Percentiles rank a stretch among this genome's conserved stretches.
Conservation (phyloP, 2,329 filamentous ascomycete species). For the Fusarium duplospermum region DNA sequence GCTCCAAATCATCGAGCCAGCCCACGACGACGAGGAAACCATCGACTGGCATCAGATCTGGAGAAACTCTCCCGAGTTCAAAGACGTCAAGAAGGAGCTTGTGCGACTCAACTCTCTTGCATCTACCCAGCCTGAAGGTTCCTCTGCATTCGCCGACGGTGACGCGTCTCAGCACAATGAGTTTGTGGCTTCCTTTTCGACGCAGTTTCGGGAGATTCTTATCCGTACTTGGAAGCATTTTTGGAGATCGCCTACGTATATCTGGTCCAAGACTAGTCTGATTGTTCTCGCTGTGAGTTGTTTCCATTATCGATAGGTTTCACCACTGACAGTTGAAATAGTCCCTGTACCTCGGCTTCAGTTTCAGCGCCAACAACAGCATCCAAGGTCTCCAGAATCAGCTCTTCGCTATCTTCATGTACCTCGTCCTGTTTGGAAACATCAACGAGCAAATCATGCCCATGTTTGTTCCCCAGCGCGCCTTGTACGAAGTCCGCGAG, state of each 20-base stretch:
- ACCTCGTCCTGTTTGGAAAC: slow-evolving; percentile 72
- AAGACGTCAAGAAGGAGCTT: slow-evolving; percentile 41
- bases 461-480: slow-evolving; percentile 74
- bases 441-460: slow-evolving; percentile 75
- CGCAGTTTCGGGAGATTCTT: slow-evolving; percentile 50
- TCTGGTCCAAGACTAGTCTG: slow-evolving; percentile 65
- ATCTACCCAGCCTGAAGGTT: background rate
- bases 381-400: slow-evolving; percentile 76
- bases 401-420: slow-evolving; percentile 76
- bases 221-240: slow-evolving; percentile 52
- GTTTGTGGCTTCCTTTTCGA: slow-evolving; percentile 47
- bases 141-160: background rate
- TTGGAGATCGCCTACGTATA: slow-evolving; percentile 63
- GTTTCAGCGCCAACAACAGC: slow-evolving; percentile 65
- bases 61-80: slow-evolving; percentile 55
- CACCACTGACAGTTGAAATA: background rate
- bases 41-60: slow-evolving; percentile 57
- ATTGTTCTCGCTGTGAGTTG: slow-evolving; percentile 35
- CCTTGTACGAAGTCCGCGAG: slow-evolving; percentile 76
- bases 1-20: slow-evolving; percentile 56
- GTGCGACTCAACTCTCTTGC: slow-evolving; percentile 24
- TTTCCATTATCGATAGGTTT: rapidly evolving
- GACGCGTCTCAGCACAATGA: slow-evolving; percentile 44
- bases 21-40: slow-evolving; percentile 51
- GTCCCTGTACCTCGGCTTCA: slow-evolving; percentile 74